A percentile compares a stretch with the other conserved stretches of the same genome.
These are phyloP conservation scores for Dothidotthia symphoricarpi DNA, from an alignment of 2,329 filamentous ascomycete species.

Conservation along the genomic window DNA sequence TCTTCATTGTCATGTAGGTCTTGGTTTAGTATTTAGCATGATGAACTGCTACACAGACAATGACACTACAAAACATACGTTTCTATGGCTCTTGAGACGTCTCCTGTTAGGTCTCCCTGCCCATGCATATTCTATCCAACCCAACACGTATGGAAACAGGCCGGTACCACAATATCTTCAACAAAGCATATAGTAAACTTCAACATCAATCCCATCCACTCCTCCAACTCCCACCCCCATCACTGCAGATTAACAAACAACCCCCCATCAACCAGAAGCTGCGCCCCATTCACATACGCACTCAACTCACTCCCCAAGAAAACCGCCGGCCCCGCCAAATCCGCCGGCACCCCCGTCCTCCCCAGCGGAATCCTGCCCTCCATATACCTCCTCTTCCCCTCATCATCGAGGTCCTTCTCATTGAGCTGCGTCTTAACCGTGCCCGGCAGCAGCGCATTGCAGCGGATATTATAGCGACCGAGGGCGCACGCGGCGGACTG, in stretches of 20 bases:
- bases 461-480: constrained; percentile 72
- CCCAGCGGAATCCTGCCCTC: constrained; percentile 75
- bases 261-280: constrained; percentile 83
- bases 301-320: constrained; percentile 76
- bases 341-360: constrained; percentile 49
- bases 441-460: constrained; percentile 80
- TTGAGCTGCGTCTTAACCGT: constrained; percentile 84
- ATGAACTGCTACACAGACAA: too few species aligned
- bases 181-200: too few species aligned
- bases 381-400: constrained; percentile 72
- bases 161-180: too few species aligned
- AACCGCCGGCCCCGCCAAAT: constrained; percentile 79
- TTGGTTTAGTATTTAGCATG: too few species aligned
- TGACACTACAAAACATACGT: too few species aligned
- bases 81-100: too few species aligned
- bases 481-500: constrained; percentile 79
- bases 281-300: constrained; percentile 64
- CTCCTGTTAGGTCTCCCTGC: too few species aligned
- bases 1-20: too few species aligned
- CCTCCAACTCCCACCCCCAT: not conserved
- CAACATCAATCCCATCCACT: too few species aligned
- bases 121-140: too few species aligned
- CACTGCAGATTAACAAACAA: constrained; percentile 75
- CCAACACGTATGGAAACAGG: too few species aligned
- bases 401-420: constrained; percentile 74